Conservation (phyloP, 345 rosid genomes). For the Linum lewisii region DNA sequence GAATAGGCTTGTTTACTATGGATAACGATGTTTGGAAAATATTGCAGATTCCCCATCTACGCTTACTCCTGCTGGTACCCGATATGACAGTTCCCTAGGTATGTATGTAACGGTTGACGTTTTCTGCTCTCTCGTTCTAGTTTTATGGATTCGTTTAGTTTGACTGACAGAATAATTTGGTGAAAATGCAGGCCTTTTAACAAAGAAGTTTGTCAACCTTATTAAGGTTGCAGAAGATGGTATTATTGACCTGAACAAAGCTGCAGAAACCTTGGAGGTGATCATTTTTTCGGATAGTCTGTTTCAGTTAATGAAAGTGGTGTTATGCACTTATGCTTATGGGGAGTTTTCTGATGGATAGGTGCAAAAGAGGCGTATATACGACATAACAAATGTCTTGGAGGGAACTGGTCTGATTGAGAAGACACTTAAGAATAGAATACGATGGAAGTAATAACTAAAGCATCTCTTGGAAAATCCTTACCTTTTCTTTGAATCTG, state of each 20-base stretch:
- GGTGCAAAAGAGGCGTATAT: constrained; percentile 95
- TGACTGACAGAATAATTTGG: constrained; percentile 13
- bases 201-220: constrained; percentile 75
- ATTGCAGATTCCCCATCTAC: constrained; percentile 65
- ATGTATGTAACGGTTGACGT: background rate
- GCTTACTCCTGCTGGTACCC: constrained; percentile 74
- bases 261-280: constrained; percentile 91
- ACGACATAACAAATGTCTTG: constrained; percentile 96
- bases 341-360: constrained; percentile 18
- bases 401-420: constrained; percentile 98
- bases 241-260: constrained; percentile 76
- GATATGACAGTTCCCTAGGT: constrained; percentile 95
- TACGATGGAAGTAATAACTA: constrained; percentile 78
- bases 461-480: constrained; percentile 12
- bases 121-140: constrained; percentile 1
- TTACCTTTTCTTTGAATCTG: constrained; percentile 10
- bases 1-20: background rate
- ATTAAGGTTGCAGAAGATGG: constrained; percentile 85
- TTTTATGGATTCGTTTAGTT: constrained; percentile 1
- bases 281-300: constrained; percentile 7
- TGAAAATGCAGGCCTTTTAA: constrained; percentile 61
- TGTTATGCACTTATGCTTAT: constrained; percentile 4
- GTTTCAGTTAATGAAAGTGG: background rate
- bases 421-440: constrained; percentile 85
- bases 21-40: constrained; percentile 18